These are phyloP conservation scores for Trichoderma sp. DNA, from an alignment of 2,329 filamentous ascomycete genomes.

Conservation along the genomic window DNA sequence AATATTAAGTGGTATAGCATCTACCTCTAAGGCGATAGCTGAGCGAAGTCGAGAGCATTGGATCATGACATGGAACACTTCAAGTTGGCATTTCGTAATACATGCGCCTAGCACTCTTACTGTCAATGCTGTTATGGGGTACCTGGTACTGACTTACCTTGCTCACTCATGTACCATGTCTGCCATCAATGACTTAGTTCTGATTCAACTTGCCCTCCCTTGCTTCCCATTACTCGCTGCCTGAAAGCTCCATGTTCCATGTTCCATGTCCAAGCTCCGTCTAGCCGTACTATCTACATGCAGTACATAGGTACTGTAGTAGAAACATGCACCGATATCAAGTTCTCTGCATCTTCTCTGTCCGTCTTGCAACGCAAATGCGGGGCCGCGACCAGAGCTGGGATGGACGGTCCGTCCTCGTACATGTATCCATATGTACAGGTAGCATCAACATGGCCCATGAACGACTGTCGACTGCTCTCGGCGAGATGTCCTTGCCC, in stretches of 20 bases:
- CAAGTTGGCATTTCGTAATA: neutral
- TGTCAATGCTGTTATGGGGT: neutral
- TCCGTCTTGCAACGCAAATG: slow-evolving; percentile 16
- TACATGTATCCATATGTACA: neutral
- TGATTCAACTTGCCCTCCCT: neutral
- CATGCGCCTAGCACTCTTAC: neutral
- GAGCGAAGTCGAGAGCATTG: neutral
- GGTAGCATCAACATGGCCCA: slow-evolving; percentile 7
- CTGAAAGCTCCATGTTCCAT: neutral
- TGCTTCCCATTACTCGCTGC: slow-evolving; percentile 9
- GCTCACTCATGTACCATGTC: neutral
- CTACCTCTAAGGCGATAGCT: neutral
- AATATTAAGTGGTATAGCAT: neutral
- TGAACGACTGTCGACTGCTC: neutral
- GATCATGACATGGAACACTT: neutral
- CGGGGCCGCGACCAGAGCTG: slow-evolving; percentile 9
- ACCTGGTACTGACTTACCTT: neutral
- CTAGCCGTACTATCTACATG: neutral
- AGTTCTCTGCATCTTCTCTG: slow-evolving; percentile 4
- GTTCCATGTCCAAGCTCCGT: neutral
- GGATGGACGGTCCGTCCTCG: slow-evolving; percentile 7
- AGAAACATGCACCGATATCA: neutral
- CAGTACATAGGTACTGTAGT: neutral
- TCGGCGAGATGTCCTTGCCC: neutral
- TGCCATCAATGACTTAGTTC: neutral